phyloP scores from a whole-genome alignment of 352 stramenopile genomes.

The Hyaloperonospora arabidopsidis region DNA sequence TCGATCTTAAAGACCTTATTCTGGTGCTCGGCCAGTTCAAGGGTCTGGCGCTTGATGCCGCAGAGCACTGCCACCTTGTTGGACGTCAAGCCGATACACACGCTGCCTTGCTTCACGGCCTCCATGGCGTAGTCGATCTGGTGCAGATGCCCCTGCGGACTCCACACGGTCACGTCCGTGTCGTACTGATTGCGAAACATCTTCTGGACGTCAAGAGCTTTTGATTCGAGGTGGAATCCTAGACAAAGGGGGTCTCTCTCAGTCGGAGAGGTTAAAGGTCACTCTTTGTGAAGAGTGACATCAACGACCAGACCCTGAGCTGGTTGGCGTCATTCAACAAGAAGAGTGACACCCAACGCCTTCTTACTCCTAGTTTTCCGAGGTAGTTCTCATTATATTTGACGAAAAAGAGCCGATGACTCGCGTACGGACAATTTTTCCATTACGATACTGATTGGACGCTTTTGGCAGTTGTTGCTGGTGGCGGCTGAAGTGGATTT shows the following conservation, averaged over 20 bases:
- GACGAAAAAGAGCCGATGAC: no score
- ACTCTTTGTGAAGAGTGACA: no score
- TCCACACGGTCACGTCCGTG: slow-evolving; percentile 99
- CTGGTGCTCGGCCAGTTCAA: slow-evolving; percentile 92
- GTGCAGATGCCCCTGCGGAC: slow-evolving; percentile 96
- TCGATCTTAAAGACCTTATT: slow-evolving; percentile 99
- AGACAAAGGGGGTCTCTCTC: slow-evolving; percentile 9
- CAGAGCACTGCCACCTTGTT: slow-evolving; percentile 91
- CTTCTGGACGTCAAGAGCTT: neutral
- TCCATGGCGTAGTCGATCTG: slow-evolving; percentile 97
- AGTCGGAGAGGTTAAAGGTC: no score
- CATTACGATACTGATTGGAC: neutral
- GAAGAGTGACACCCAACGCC: neutral
- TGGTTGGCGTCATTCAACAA: neutral
- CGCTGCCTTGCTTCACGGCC: slow-evolving; percentile 93
- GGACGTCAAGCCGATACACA: slow-evolving; percentile 92
- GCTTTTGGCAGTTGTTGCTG: neutral
- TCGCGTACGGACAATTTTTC: no score
- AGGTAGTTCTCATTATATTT: no score
- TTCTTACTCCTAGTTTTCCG: no score
- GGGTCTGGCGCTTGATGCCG: slow-evolving; percentile 77
- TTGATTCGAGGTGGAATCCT: neutral
- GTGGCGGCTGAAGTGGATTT: no score
- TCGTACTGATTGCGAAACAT: slow-evolving; percentile 99
- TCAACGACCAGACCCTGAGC: no score